These are phyloP conservation scores for Sugiyamaella marilandica DNA, from an alignment of 805 yeast species.

Conservation along the genomic window DNA sequence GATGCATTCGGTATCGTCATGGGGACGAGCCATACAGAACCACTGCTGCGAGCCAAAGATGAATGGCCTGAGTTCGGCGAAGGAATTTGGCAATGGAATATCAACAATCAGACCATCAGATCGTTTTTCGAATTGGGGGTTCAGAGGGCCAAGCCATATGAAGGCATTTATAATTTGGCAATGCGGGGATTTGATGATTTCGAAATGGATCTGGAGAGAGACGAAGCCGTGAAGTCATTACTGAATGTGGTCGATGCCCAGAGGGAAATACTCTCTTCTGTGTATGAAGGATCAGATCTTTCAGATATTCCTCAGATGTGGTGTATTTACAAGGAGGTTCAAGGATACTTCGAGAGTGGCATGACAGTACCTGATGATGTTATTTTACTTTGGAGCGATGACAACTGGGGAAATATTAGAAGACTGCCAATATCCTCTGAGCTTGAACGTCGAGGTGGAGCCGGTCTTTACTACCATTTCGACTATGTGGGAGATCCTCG, in stretches of 20 bases:
- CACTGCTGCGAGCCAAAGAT: conserved; percentile 15
- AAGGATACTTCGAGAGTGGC: conserved; percentile 15
- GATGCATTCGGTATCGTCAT: conserved; percentile 16
- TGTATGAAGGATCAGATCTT: not conserved
- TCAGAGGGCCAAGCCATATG: conserved; percentile 13
- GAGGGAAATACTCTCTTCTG: conserved; percentile 2
- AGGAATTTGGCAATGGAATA: conserved; percentile 13
- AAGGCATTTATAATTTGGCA: conserved; percentile 11
- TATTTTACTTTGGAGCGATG: conserved; percentile 30
- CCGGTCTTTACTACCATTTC: conserved; percentile 30
- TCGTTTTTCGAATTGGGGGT: conserved; percentile 12
- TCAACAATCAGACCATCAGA: conserved; percentile 1
- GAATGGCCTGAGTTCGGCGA: conserved; percentile 16
- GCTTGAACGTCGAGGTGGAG: conserved; percentile 27
- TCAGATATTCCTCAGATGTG: conserved; percentile 16
- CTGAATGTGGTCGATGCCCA: conserved; percentile 8
- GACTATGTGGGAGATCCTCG: conserved; percentile 32
- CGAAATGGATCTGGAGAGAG: conserved; percentile 10
- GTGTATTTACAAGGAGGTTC: conserved; percentile 18
- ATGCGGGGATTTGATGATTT: conserved; percentile 17
- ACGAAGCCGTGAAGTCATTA: conserved; percentile 9
- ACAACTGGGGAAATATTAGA: conserved; percentile 30
- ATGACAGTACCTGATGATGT: conserved; percentile 18
- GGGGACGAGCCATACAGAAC: conserved; percentile 16
- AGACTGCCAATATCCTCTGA: conserved; percentile 27